Evolutionary conservation across 2,329 filamentous ascomycete genomes (phyloP).

Genomic region (Elsinoe fawcettii): DNA sequence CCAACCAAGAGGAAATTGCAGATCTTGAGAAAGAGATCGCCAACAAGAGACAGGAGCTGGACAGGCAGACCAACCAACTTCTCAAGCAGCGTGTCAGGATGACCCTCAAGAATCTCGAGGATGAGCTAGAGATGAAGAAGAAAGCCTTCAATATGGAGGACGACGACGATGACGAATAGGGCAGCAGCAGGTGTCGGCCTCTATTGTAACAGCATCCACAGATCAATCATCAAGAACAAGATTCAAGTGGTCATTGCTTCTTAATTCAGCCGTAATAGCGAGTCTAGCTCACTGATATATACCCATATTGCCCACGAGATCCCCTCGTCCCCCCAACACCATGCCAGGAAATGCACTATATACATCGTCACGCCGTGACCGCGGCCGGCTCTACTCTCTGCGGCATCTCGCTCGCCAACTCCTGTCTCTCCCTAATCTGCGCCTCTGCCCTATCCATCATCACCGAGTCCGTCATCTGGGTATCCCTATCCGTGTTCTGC

Average conservation of each 20-base stretch:
- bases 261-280: background rate
- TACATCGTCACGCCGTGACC: background rate
- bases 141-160: conserved; percentile 32
- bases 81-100: conserved; percentile 43
- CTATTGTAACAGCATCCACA: background rate
- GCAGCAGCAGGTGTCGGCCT: background rate
- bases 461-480: conserved; percentile 7
- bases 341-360: background rate
- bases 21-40: conserved; percentile 47
- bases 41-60: conserved; percentile 31
- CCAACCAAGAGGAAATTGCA: conserved; percentile 46
- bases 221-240: background rate
- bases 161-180: conserved; percentile 22
- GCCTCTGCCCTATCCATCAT: conserved; percentile 9
- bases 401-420: conserved; percentile 4
- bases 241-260: background rate
- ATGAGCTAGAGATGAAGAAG: conserved; percentile 49
- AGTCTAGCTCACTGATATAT: background rate
- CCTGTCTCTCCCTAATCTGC: conserved; percentile 6
- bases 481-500: background rate
- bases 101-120: conserved; percentile 44
- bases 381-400: conserved; percentile 1
- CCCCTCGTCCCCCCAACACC: background rate
- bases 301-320: background rate
- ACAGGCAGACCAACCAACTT: conserved; percentile 41